Evolutionary conservation across 2,329 filamentous ascomycete genomes (phyloP), one percentile per base, ranked within the genome.

Genomic region (Fusarium oligoseptatum): DNA sequence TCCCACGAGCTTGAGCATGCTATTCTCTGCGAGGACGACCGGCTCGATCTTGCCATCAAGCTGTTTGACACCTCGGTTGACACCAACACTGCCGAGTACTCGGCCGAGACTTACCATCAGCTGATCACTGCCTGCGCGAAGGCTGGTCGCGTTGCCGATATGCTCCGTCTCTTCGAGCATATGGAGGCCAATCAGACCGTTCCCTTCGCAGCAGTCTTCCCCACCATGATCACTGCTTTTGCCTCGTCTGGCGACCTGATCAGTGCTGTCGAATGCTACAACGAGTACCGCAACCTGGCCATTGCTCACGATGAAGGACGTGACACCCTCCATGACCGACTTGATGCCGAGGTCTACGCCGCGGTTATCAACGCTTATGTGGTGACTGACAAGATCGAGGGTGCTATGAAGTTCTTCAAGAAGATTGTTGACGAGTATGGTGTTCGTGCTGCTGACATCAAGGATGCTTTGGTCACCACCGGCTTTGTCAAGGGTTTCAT

Each of bases 221-320:
- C 95, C 2, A 90, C 92, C 20, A 98, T 99, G 94, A 98, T 99
- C 81, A 92, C 93, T n/a, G 95, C 95, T 1, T 98, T 98, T 80
- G 94, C 94, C 70, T 89, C 90, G 48, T 90, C 89, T 12, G 94
- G 95, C 60, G 95, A 98, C 81, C 85, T 98, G 52, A 88, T 92
- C 78, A 97, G 94, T 77, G 97, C 95, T 22, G 94, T 98, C 8
- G 95, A 98, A 82, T 95, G 95, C 84, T 99, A 98, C 85, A 96
- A 97, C 74, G 94, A 98, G 83, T 98, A 98, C 87, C 95, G 95
- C 80, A 90, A 91, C 55, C 87, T 98, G 48, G 95, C 96, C n/a
- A 91, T 98, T 62, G 92, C 93, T 43, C 90, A 97, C 81, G 94
- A 98, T 82, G 90, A 89, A 43, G 95, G 95, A 67, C 87, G 91